Conservation (phyloP, 2,329 filamentous ascomycete species). For the Clonostachys sp. region DNA sequence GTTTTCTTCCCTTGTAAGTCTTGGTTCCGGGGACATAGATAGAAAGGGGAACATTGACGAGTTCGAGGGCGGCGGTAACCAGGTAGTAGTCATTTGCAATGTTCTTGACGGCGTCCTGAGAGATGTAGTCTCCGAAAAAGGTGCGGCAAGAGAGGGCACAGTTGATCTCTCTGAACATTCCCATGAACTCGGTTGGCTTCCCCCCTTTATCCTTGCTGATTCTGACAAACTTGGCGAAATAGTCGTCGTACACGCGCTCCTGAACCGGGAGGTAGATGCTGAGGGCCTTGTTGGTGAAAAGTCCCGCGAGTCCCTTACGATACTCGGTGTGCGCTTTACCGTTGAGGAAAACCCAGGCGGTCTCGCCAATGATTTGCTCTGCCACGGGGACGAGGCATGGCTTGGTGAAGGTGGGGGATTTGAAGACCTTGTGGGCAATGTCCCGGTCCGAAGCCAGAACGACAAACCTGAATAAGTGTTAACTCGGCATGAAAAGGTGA, state of each 20-base stretch:
- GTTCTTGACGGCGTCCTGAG: slow-evolving; percentile 64
- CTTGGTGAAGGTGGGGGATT: slow-evolving; percentile 69
- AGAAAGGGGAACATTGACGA: slow-evolving; percentile 68
- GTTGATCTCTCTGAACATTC: slow-evolving; percentile 71
- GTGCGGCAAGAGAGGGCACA: slow-evolving; percentile 74
- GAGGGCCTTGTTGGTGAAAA: slow-evolving; percentile 72
- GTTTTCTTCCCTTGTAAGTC: slow-evolving; percentile 73
- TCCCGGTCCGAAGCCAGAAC: slow-evolving; percentile 74
- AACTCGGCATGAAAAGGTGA: background rate
- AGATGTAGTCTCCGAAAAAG: slow-evolving; percentile 77
- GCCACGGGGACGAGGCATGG: slow-evolving; percentile 76
- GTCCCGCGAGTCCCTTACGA: slow-evolving; percentile 67
- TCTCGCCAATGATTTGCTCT: slow-evolving; percentile 66
- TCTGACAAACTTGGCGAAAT: slow-evolving; percentile 64
- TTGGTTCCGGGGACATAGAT: slow-evolving; percentile 74
- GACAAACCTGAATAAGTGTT: slow-evolving; percentile 55
- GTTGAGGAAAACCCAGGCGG: slow-evolving; percentile 76
- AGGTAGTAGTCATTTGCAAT: slow-evolving; percentile 77
- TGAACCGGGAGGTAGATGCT: slow-evolving; percentile 68
- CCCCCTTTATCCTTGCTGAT: slow-evolving; percentile 48
- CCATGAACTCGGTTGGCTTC: slow-evolving; percentile 64
- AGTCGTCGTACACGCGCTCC: slow-evolving; percentile 67
- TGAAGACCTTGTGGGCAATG: slow-evolving; percentile 78
- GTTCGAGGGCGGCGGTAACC: slow-evolving; percentile 72
- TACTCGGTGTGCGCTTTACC: slow-evolving; percentile 75